Base-by-base conservation (phyloP, 352 stramenopile genomes). In the Phytophthora sp. region DNA sequence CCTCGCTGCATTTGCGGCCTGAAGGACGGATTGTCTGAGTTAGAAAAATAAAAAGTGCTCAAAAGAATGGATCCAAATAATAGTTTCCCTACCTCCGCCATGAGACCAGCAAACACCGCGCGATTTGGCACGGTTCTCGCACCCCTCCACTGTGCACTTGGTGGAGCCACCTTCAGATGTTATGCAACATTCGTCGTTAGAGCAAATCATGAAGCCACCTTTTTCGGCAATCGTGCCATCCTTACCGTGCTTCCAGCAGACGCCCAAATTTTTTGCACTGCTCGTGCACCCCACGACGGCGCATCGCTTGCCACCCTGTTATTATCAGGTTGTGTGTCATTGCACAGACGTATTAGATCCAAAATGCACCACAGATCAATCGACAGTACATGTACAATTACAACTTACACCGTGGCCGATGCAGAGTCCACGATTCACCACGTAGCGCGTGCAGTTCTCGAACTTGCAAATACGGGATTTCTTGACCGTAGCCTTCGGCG, bases 21-120 rank as follows among this genome's bases (percentile, higher is more conserved):
- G 27, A 33, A 42, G 2, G 11, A 42, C 41, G 11, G 16, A 30
- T 31, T 20, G 4, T 57, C n/a, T 13, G 16, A 41, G 44, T 55
- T 12, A 59, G 31, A 42, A 31, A 27, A 47, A 49, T 21, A 2
- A 26, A 8, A 44, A 44, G 4, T 1, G 30, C 52, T 47, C 1
- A 57, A 3, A 29, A 30, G n/a, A 31, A 24, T 16, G 13, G 27
- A 45, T 51, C 1, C 1, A 52, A 18, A 64, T 20, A 30, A 12
- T 35, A 41, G 24, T 36, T 55, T 16, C 8, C 39, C 23, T 59
- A 74, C 85, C 86, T 70, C 86, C 86, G 20, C 86, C 86, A 21
- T 94, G 86, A 44, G 82, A 89, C 86, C 84, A 94, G 53, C 86
- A 93, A 36, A 93, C 74, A 9, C 86, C 84, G 38, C 84, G 77